A percentile compares a stretch with the other conserved stretches of the same genome.
These are phyloP conservation scores for Penicillium arizonense DNA, from an alignment of 495 filamentous ascomycete species.

Conservation along the genomic window DNA sequence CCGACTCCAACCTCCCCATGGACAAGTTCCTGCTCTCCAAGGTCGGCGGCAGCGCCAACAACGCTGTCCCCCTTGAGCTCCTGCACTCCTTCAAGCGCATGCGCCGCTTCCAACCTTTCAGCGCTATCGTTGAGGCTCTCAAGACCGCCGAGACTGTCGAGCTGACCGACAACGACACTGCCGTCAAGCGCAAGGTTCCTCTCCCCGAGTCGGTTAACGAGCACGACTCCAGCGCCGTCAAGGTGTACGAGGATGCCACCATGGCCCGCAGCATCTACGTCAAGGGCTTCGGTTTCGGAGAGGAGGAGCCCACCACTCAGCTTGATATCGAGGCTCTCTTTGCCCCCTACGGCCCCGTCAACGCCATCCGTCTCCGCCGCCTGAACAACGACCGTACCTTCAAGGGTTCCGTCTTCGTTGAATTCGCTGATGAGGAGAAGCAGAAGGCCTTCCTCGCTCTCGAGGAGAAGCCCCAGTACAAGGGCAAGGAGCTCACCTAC, in stretches of 20 bases:
- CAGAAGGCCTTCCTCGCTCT: constrained; percentile 74
- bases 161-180: constrained; percentile 65
- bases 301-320: constrained; percentile 74
- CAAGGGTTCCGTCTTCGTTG: constrained; percentile 94
- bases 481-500: constrained; percentile 68
- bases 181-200: constrained; percentile 71
- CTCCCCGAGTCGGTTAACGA: constrained; percentile 47
- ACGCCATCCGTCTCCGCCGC: constrained; percentile 85
- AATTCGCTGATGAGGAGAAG: constrained; percentile 74
- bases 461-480: constrained; percentile 79
- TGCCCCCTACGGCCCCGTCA: constrained; percentile 71
- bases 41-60: constrained; percentile 75
- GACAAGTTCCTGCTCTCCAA: constrained; percentile 82
- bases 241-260: constrained; percentile 57
- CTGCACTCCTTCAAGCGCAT: constrained; percentile 90
- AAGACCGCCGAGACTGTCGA: constrained; percentile 68
- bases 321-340: constrained; percentile 94
- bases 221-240: constrained; percentile 43
- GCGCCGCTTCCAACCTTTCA: constrained; percentile 83
- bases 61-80: constrained; percentile 68
- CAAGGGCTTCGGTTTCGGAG: constrained; percentile 93
- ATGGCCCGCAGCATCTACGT: constrained; percentile 65
- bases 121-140: constrained; percentile 77
- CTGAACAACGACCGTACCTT: constrained; percentile 58
- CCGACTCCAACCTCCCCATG: constrained; percentile 81